A percentile compares a stretch with the other conserved stretches of the same genome.
phyloP scores from a whole-genome alignment of 768 basidiomycete species.

The Asterophora parasitica region DNA sequence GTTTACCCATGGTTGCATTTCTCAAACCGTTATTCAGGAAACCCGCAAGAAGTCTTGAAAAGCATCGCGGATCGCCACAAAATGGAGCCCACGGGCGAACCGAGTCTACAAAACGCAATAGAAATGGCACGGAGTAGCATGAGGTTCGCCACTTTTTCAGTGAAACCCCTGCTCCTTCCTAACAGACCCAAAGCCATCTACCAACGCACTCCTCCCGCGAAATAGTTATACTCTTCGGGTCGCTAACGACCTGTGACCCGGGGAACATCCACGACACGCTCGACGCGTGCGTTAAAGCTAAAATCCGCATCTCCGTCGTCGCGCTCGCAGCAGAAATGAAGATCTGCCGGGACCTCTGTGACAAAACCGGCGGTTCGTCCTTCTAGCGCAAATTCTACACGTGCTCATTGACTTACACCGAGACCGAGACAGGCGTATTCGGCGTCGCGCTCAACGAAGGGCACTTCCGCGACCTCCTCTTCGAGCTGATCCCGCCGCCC shows the following conservation, averaged over 20 bases:
- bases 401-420: no score
- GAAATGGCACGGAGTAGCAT: constrained; percentile 94
- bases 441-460: constrained; percentile 98
- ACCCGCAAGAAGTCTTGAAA: constrained; percentile 93
- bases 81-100: constrained; percentile 87
- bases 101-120: constrained; percentile 95
- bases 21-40: constrained; percentile 52
- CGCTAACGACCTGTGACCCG: constrained; percentile 94
- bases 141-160: constrained; percentile 47
- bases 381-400: no score
- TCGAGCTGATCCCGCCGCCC: constrained; percentile 93
- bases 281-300: constrained; percentile 75
- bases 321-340: constrained; percentile 98
- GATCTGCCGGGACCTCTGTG: constrained; percentile 87
- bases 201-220: constrained; percentile 96
- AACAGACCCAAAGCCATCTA: constrained; percentile 63
- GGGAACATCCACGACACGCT: constrained; percentile 94
- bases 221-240: constrained; percentile 90
- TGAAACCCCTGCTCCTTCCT: neutral
- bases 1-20: neutral
- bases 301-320: constrained; percentile 88
- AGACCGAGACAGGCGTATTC: constrained; percentile 65
- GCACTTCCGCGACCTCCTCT: constrained; percentile 92
- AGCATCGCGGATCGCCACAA: constrained; percentile 81
- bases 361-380: constrained; percentile 81